Evolutionary conservation across 257 asterid species (phyloP), one percentile per base, ranked within the genome.

Genomic region (Jacaranda mimosifolia): DNA sequence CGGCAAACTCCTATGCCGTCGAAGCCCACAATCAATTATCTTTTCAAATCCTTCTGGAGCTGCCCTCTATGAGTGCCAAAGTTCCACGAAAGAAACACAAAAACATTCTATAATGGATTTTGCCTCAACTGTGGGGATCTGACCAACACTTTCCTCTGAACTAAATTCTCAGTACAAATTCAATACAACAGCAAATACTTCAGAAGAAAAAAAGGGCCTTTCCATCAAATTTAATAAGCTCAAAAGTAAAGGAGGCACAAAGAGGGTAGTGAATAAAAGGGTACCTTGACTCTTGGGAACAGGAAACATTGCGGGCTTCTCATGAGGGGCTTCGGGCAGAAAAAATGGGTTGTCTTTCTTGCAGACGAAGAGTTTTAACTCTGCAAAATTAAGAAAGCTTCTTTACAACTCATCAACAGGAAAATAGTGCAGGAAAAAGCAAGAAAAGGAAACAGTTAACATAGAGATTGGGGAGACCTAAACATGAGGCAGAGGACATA

Each of bases 281-380:
- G 40, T 77, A 85, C 93, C 80, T 81, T 86, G 82, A 81, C 98
- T 94, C 80, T 87, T 79, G 73, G 94, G 97, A 66, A 87, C 71
- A 66, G 87, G 67, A 67, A 83, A 73, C 81, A 89, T 89, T 7
- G 83, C 4, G 13, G 95, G 93, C 78, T 83, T 90, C 77, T 84
- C 74, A 73, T 40, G 82, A 48, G 87, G 82, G 36, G 78, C 74
- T 71, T 40, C 84, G 40, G 89, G 32, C 32, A 26, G 32, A 26
- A 2, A 26, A 26, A 26, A 26, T 2, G 32, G 70, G 42, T 76
- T 21, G 9, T 82, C 82, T 49, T 84, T 79, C 75, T 81, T 82
- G 88, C 87, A 85, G 40, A 91, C 81, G n/a, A 82, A 77, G 52
- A 94, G 90, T 72, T 86, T 94, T 1, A 94, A 89, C 79, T 94